A percentile compares a stretch with the other conserved stretches of the same genome.
These are phyloP conservation scores for Zygotorulaspora danielsina DNA, from an alignment of 805 yeast species.

Conservation along the genomic window DNA sequence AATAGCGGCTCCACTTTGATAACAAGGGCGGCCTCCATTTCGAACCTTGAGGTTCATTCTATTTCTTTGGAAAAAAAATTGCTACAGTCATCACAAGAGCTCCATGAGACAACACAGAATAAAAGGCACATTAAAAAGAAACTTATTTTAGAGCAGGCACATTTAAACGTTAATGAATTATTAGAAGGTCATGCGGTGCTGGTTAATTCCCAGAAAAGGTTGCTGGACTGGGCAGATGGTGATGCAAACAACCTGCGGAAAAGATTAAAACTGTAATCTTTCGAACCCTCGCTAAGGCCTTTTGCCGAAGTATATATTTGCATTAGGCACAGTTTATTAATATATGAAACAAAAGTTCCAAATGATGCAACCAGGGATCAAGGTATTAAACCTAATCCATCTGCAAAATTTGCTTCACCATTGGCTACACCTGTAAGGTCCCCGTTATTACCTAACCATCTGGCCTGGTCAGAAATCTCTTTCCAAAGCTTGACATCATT, in stretches of 20 bases:
- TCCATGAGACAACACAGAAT: slow-evolving; percentile 16
- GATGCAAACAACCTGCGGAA: slow-evolving; percentile 48
- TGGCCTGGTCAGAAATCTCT: slow-evolving; percentile 71
- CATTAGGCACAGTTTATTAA: too few relatives aligned
- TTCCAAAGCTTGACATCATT: slow-evolving; percentile 62
- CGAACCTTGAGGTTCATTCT: slow-evolving; percentile 37
- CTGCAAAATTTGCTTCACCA: slow-evolving; percentile 25
- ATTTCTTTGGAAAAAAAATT: slow-evolving; percentile 12
- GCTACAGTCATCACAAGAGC: slow-evolving; percentile 8
- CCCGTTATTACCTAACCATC: slow-evolving; percentile 55
- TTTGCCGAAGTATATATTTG: too few relatives aligned
- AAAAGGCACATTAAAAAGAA: slow-evolving; percentile 21
- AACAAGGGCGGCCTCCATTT: slow-evolving; percentile 51
- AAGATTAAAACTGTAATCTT: slow-evolving; percentile 29
- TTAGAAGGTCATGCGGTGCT: slow-evolving; percentile 26
- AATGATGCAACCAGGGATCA: too few relatives aligned
- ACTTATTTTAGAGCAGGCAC: slow-evolving; percentile 45
- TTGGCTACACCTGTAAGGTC: slow-evolving; percentile 30
- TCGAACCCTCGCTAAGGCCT: too few relatives aligned
- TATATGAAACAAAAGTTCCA: too few relatives aligned
- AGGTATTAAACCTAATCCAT: slow-evolving; percentile 8
- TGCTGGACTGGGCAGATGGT: slow-evolving; percentile 55
- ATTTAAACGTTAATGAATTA: slow-evolving; percentile 36
- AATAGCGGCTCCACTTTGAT: slow-evolving; percentile 56
- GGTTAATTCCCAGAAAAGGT: slow-evolving; percentile 48